These are phyloP conservation scores for Amoebophrya sp. DNA, from an alignment of 169 alveolate species.

Conservation along the genomic window DNA sequence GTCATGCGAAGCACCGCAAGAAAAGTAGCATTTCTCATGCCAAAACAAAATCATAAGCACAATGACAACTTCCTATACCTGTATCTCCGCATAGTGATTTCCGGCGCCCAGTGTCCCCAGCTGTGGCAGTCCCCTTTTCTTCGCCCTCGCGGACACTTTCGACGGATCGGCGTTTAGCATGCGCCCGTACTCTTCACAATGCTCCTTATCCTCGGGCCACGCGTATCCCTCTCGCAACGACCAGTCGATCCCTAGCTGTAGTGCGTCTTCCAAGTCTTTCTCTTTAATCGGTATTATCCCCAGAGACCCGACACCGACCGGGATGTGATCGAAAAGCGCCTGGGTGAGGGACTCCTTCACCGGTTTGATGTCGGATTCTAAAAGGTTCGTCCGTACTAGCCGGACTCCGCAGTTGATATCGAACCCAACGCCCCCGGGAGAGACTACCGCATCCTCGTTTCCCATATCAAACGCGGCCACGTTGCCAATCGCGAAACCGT, in stretches of 20 bases:
- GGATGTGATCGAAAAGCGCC: constrained; percentile 71
- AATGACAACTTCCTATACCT: constrained; percentile 45
- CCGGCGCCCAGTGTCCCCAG: constrained; percentile 86
- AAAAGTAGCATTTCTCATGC: too few species aligned
- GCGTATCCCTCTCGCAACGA: constrained; percentile 59
- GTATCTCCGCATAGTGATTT: constrained; percentile 79
- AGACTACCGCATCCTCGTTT: constrained; percentile 63
- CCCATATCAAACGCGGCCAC: constrained; percentile 81
- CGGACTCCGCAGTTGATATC: constrained; percentile 84
- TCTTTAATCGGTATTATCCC: constrained; percentile 44
- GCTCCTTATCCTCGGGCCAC: constrained; percentile 73
- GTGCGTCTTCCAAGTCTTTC: constrained; percentile 39
- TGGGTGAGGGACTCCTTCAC: constrained; percentile 57
- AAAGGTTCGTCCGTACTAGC: constrained; percentile 55
- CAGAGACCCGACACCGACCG: constrained; percentile 47
- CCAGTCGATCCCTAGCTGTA: constrained; percentile 60
- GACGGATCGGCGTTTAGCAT: constrained; percentile 72
- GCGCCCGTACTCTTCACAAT: constrained; percentile 74
- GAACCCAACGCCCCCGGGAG: constrained; percentile 86
- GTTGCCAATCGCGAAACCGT: constrained; percentile 80
- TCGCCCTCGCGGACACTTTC: constrained; percentile 68
- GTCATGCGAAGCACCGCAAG: background rate
- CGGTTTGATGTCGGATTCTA: constrained; percentile 33
- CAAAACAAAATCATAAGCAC: background rate
- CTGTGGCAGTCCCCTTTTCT: constrained; percentile 77